These are phyloP conservation scores for Vaccinium corymbosum DNA, from an alignment of 148 eudicot species.

Conservation along the genomic window DNA sequence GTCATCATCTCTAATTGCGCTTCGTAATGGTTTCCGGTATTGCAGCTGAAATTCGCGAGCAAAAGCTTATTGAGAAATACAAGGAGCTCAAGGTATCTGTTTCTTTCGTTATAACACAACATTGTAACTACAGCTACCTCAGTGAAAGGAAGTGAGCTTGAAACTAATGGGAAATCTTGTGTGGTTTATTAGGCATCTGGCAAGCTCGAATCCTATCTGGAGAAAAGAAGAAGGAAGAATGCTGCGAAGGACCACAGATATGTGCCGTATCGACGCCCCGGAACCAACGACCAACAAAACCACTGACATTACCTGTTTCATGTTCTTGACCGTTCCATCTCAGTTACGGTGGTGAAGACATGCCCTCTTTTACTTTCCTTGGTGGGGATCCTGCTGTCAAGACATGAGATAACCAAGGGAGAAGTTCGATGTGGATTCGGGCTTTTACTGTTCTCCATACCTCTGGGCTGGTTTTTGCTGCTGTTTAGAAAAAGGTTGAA, in stretches of 20 bases:
- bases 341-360: not conserved
- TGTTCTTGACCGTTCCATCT: not conserved
- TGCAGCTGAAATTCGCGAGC: conserved; percentile 85
- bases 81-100: conserved; percentile 65
- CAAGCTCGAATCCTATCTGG: conserved; percentile 66
- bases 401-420: not conserved
- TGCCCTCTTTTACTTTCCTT: not conserved
- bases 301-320: conserved; percentile 10
- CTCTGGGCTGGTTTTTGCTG: not conserved
- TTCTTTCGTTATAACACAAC: not conserved
- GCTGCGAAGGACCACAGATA: conserved; percentile 81
- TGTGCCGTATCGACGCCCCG: conserved; percentile 73
- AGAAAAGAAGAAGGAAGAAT: conserved; percentile 68
- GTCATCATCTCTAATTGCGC: not conserved
- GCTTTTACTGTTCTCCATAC: not conserved
- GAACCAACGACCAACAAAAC: conserved; percentile 24
- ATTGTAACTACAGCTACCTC: not conserved
- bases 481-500: not conserved
- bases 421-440: not conserved
- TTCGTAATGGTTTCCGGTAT: conserved; percentile 14
- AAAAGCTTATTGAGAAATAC: conserved; percentile 60
- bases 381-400: not conserved
- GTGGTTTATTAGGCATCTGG: conserved; percentile 56
- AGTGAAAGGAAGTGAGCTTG: not conserved
- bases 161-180: not conserved